phyloP scores from a whole-genome alignment of 164 flowering plant genomes.

The Warburgia ugandensis region DNA sequence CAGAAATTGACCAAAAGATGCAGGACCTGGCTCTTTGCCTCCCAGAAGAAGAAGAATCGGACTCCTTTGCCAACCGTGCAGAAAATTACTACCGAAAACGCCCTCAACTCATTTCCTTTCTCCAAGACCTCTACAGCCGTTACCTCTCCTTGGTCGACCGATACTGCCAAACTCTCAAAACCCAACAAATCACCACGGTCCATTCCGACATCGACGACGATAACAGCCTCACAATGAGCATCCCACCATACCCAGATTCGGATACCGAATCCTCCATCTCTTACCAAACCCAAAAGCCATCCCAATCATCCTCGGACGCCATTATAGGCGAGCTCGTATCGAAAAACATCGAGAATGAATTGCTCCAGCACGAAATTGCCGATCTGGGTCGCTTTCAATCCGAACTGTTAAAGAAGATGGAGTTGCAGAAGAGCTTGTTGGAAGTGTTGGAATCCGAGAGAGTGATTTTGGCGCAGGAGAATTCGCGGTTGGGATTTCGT shows the following conservation, averaged over 20 bases:
- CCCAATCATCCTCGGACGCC: slow-evolving; percentile 9
- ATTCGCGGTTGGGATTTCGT: slow-evolving; percentile 41
- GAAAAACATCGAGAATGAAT: slow-evolving; percentile 41
- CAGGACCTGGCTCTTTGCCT: slow-evolving; percentile 20
- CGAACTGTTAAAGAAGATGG: slow-evolving; percentile 45
- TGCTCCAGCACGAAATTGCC: slow-evolving; percentile 28
- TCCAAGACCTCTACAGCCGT: slow-evolving; percentile 57
- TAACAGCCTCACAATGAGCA: background rate
- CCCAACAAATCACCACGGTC: slow-evolving; percentile 11
- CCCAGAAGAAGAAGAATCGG: slow-evolving; percentile 22
- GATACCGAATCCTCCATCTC: slow-evolving; percentile 29
- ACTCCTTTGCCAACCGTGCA: slow-evolving; percentile 67
- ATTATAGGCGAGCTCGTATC: slow-evolving; percentile 41
- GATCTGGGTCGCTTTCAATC: slow-evolving; percentile 12
- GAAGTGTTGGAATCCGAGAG: slow-evolving; percentile 79
- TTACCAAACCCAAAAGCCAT: background rate
- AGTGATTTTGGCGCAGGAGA: slow-evolving; percentile 51
- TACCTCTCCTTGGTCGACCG: slow-evolving; percentile 59
- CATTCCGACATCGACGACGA: slow-evolving; percentile 12
- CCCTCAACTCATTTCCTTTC: slow-evolving; percentile 61
- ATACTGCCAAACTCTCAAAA: slow-evolving; percentile 37
- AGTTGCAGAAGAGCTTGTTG: slow-evolving; percentile 56
- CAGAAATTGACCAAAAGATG: slow-evolving; percentile 54
- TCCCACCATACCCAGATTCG: background rate
- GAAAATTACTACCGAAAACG: slow-evolving; percentile 68